Evolutionary conservation across 805 yeast genomes (phyloP), one percentile per base, ranked within the genome.

Genomic region (Komagataella kurtzmanii): DNA sequence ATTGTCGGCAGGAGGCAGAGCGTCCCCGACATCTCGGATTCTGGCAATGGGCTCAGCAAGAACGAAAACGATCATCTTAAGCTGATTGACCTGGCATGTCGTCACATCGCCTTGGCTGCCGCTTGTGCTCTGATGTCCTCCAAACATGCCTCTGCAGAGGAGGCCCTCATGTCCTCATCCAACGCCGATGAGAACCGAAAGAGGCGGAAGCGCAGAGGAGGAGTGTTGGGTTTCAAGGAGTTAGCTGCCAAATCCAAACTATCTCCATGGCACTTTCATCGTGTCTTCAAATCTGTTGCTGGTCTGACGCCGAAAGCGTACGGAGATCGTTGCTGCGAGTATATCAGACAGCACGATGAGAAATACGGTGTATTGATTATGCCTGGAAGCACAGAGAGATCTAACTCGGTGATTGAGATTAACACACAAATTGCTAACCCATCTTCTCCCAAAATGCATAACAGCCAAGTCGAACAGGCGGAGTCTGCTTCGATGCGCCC

Each of bases 261-360:
- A 54, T 79, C 88, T 8, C 93, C 96, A 23, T 88, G 96, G 96
- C 96, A 88, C 66, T 88, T 88, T 66, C 96, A 88, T 70, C 72
- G 96, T 50, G 95, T 88, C 21, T 88, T 88, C 72, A 84, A 88
- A 65, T 77, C 83, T 52, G 86, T 88, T 54, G 85, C 95, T 4
- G 91, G 95, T 2, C 74, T 87, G 53, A 88, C 96, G 1, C 95
- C 95, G 21, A 86, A 88, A 69, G 83, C 87, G 6, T 88, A 88
- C 60, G 96, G 96, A 50, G 95, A 88, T 61, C 80, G 81, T 55
- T 85, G 95, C 62, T 83, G 79, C 72, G 82, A 78, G 55, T 80
- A 65, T 58, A 70, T 82, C 57, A 74, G 74, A 55, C 64, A 65
- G 24, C 55, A 57, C 36, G 58, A 60, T 24, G 56, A 55, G 24